Percentiles rank a stretch among this genome's conserved stretches.
Conservation (phyloP, 2,329 filamentous ascomycete species). For the Colletotrichum lindemuthianum region DNA sequence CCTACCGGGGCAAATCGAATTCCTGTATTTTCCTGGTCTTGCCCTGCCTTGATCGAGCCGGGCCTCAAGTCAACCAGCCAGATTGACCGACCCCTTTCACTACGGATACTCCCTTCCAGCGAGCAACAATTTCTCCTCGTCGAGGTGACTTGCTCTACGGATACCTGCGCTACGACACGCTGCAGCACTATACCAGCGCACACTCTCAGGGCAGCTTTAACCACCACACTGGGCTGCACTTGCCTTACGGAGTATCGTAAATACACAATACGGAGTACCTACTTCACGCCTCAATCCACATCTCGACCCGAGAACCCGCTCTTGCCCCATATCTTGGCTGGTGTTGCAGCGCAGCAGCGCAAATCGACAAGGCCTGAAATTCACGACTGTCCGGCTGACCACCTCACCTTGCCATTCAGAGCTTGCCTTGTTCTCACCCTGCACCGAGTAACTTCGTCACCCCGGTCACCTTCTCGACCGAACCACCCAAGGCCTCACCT, state of each 20-base stretch:
- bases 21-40: background rate
- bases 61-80: too few relatives aligned
- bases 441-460: slow-evolving; percentile 20
- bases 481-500: slow-evolving; percentile 8
- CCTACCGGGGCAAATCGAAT: slow-evolving; percentile 6
- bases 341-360: background rate
- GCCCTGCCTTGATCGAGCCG: background rate
- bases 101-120: too few relatives aligned
- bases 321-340: slow-evolving; percentile 5
- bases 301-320: slow-evolving; percentile 17
- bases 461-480: slow-evolving; percentile 16
- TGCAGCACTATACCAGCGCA: slow-evolving; percentile 6
- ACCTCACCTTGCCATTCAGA: background rate
- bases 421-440: slow-evolving; percentile 6
- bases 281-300: slow-evolving; percentile 25
- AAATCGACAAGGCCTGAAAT: slow-evolving; percentile 24
- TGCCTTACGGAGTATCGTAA: background rate
- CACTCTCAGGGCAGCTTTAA: background rate
- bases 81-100: too few relatives aligned
- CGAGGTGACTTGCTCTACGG: too few relatives aligned
- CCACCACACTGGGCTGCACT: background rate
- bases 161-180: background rate
- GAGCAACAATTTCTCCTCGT: background rate
- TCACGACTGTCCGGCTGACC: slow-evolving; percentile 35
- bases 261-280: background rate